Conservation (phyloP, 352 stramenopile genomes). For the Phytophthora citrophthora region DNA sequence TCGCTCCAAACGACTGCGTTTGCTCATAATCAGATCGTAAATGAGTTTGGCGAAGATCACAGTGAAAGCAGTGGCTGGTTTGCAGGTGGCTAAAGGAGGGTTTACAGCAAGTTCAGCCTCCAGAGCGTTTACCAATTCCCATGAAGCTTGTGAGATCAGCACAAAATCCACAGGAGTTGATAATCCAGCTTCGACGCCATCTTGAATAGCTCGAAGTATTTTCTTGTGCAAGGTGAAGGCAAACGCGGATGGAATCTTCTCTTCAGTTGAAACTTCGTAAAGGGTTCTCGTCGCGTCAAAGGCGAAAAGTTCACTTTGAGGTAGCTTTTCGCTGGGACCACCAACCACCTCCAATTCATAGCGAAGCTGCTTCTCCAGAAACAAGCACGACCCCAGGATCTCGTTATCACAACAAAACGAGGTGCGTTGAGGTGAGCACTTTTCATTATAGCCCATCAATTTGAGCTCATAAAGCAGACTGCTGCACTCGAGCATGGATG, state of each 20-base stretch:
- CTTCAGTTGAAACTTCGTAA: not conserved
- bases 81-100: not conserved
- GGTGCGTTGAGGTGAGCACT: constrained; percentile 2
- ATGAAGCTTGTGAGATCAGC: constrained; percentile 59
- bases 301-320: constrained; percentile 29
- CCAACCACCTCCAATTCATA: constrained; percentile 39
- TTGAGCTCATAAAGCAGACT: constrained; percentile 26
- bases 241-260: constrained; percentile 11
- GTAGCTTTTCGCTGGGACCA: constrained; percentile 39
- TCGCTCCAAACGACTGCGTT: constrained; percentile 38
- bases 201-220: constrained; percentile 46
- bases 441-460: constrained; percentile 23
- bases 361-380: constrained; percentile 45
- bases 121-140: constrained; percentile 61
- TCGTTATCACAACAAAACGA: constrained; percentile 4
- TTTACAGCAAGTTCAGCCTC: constrained; percentile 18
- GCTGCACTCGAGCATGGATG: constrained; percentile 40
- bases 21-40: constrained; percentile 39
- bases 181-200: constrained; percentile 22
- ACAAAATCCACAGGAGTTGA: constrained; percentile 47
- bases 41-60: constrained; percentile 46
- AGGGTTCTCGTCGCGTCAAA: constrained; percentile 25
- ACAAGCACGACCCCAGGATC: constrained; percentile 32
- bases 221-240: constrained; percentile 36
- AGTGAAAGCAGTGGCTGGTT: constrained; percentile 15